Conservation (phyloP, 768 basidiomycete species). For the Austroboletus festivus region DNA sequence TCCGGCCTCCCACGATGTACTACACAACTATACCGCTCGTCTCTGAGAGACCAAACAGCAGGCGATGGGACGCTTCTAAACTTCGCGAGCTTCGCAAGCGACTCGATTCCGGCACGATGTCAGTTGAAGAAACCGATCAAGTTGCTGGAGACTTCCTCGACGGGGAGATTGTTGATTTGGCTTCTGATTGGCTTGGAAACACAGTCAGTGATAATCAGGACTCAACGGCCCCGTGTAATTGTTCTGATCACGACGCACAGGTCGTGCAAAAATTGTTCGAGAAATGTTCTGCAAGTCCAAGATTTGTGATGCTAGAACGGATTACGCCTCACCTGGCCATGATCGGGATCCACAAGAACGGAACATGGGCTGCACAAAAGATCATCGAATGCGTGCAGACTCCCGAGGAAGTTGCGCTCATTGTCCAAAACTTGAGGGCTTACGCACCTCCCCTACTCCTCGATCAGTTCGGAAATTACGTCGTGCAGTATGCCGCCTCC, state of each 20-base stretch:
- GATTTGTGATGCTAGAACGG: slow-evolving; percentile 90
- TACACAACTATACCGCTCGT: slow-evolving; percentile 93
- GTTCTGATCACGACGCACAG: slow-evolving; percentile 34
- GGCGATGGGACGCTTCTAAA: slow-evolving; percentile 91
- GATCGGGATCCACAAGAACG: slow-evolving; percentile 99
- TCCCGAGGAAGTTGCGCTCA: slow-evolving; percentile 80
- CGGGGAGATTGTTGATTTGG: slow-evolving; percentile 90
- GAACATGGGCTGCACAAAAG: slow-evolving; percentile 99
- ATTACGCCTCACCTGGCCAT: slow-evolving; percentile 91
- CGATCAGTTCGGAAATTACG: slow-evolving; percentile 92
- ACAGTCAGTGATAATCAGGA: slow-evolving; percentile 42
- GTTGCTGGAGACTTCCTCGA: slow-evolving; percentile 90
- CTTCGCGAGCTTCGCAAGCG: slow-evolving; percentile 92
- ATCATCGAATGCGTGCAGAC: slow-evolving; percentile 93
- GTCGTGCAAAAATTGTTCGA: slow-evolving; percentile 98
- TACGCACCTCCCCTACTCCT: slow-evolving; percentile 92
- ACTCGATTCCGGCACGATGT: slow-evolving; percentile 86
- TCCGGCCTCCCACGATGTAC: slow-evolving; percentile 91
- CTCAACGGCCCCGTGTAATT: background rate
- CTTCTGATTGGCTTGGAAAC: slow-evolving; percentile 98
- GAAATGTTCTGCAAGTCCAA: slow-evolving; percentile 70
- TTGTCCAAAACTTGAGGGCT: slow-evolving; percentile 83
- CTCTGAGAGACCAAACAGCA: slow-evolving; percentile 77
- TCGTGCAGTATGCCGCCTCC: slow-evolving; percentile 69
- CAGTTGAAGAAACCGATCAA: slow-evolving; percentile 83